Evolutionary conservation across 371 early-diverging fungal species (phyloP), one percentile per base, ranked within the genome.

Genomic region (Rhizomucor pusillus): DNA sequence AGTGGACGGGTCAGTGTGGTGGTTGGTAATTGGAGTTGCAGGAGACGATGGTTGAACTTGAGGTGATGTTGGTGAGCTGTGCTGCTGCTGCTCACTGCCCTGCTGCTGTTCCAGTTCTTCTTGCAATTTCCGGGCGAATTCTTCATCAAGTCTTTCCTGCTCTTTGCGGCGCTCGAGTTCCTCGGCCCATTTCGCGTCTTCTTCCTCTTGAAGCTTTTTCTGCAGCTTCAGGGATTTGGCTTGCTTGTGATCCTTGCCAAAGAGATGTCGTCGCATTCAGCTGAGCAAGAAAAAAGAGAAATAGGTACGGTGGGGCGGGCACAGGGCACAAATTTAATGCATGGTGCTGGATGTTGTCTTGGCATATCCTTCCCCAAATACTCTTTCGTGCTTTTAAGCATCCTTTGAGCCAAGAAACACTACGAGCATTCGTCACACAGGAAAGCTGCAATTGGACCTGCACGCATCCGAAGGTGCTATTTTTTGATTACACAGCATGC

Each of bases 241-340:
- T 36, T 60, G 19, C 33, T 60, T 60, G 37, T 60, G 54, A 50
- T 50, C 51, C 40, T 55, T 60, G 23, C 50, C 37, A 14, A 37
- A 37, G 14, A 37, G 37, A 14, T 37, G 37, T 37, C n/a, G n/a
- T n/a, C n/a, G n/a, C n/a, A n/a, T n/a, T n/a, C n/a, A n/a, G n/a
- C n/a, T n/a, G n/a, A n/a, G n/a, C n/a, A n/a, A n/a, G n/a, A n/a
- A n/a, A n/a, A n/a, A n/a, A n/a, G n/a, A n/a, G n/a, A n/a, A n/a
- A n/a, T n/a, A n/a, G n/a, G n/a, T n/a, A n/a, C n/a, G n/a, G n/a
- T n/a, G n/a, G n/a, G n/a, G n/a, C n/a, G n/a, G n/a, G n/a, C n/a
- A n/a, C n/a, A n/a, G n/a, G n/a, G n/a, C n/a, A n/a, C n/a, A n/a
- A n/a, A n/a, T n/a, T n/a, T n/a, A n/a, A n/a, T n/a, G n/a, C n/a